Evolutionary conservation across 352 stramenopile genomes (phyloP).

Genomic region (Phytophthora citricola): DNA sequence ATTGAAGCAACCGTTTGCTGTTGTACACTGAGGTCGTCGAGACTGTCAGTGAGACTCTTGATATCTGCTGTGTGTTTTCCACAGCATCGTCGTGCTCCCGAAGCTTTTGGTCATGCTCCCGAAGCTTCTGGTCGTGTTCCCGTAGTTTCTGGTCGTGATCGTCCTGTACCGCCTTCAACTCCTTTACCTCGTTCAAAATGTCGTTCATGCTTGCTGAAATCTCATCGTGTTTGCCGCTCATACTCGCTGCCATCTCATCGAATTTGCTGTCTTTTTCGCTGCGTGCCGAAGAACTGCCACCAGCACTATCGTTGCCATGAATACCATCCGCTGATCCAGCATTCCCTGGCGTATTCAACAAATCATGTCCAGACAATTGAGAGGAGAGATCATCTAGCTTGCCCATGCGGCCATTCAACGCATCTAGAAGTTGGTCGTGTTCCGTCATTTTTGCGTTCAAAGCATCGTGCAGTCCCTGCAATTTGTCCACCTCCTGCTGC

Average conservation of each 20-base stretch:
- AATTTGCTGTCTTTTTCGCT: slow-evolving; percentile 9
- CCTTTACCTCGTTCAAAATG: slow-evolving; percentile 62
- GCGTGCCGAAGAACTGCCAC: background rate
- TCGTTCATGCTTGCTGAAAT: background rate
- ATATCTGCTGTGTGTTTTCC: slow-evolving; percentile 58
- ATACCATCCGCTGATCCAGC: slow-evolving; percentile 10
- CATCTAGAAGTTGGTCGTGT: slow-evolving; percentile 48
- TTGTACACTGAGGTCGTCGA: slow-evolving; percentile 67
- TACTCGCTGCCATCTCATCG: slow-evolving; percentile 20
- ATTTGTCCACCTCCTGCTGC: slow-evolving; percentile 47
- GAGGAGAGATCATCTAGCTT: slow-evolving; percentile 38
- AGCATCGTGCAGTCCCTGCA: slow-evolving; percentile 47
- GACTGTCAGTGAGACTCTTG: slow-evolving; percentile 47
- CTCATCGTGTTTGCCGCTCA: background rate
- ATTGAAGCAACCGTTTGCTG: slow-evolving; percentile 49
- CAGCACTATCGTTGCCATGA: slow-evolving; percentile 11
- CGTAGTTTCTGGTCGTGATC: slow-evolving; percentile 45
- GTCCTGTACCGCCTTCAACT: slow-evolving; percentile 20
- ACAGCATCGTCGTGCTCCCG: slow-evolving; percentile 48
- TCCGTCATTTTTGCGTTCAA: slow-evolving; percentile 43
- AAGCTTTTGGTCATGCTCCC: slow-evolving; percentile 36
- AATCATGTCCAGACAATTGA: slow-evolving; percentile 13
- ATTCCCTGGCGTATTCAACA: background rate
- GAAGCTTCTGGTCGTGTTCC: background rate
- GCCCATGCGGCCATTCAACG: slow-evolving; percentile 39